Evolutionary conservation across 1,284 basidiomycete genomes (phyloP), one percentile per base, ranked within the genome.

Genomic region (Sanghuangporus sanghuang): DNA sequence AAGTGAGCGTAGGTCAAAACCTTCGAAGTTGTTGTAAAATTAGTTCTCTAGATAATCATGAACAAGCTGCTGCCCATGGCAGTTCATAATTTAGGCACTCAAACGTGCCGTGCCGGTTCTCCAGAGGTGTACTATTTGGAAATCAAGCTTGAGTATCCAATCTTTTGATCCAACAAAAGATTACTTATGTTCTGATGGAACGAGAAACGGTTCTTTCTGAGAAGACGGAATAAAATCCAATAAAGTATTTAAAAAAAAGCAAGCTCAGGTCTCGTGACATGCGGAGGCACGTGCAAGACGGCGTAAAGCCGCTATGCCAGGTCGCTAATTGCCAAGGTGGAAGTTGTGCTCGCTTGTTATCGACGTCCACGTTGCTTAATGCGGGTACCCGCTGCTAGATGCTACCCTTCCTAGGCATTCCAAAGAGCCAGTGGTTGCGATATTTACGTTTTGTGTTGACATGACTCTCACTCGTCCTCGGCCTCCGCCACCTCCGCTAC

Each of bases 401-500:
- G 44, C 44, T 7, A 18, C 16, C 8, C 44, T 18, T 46, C 16
- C 44, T 46, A n/a, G 16, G 21, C 16, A 6, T 18, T 11, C 21
- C 14, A 46, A 46, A 18, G 44, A n/a, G 44, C 6, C 44, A 6
- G 16, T 46, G 6, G 21, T 46, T 46, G 44, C 44, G 7, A 6
- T n/a, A 46, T 16, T 4, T 42, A 42, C 40, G 11, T 42, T 42
- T n/a, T 46, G 16, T 46, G 44, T 46, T 6, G 2, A 16, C 35
- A 63, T 64, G 63, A 53, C 63, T 42, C 74, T 82, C 83, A 79
- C 86, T 49, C 84, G 86, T 54, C 77, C 85, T 50, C 81, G 86
- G 58, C 85, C 82, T 14, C 83, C 84, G 3, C 87, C 86, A 6
- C 77, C 85, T 16, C 85, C 89, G 39, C 75, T 90, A 62, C 80